Conservation (phyloP, 352 stramenopile genomes). For the Phytophthora cactorum region DNA sequence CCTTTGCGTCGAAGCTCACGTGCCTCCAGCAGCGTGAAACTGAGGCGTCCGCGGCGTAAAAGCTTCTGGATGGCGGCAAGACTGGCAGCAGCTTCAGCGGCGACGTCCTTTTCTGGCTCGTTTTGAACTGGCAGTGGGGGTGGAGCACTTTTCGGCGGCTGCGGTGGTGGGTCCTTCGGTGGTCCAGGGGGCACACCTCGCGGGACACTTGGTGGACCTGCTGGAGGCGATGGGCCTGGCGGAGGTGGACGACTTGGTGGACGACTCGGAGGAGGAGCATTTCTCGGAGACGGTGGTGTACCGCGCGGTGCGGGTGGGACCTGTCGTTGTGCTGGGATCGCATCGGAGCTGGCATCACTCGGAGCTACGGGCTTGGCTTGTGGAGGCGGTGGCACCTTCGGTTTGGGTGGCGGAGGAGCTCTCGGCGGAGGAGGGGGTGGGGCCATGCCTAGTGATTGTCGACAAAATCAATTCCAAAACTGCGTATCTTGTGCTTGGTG, state of each 20-base stretch:
- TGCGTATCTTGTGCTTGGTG: slow-evolving; percentile 27
- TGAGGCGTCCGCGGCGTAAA: slow-evolving; percentile 71
- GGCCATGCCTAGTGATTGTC: slow-evolving; percentile 18
- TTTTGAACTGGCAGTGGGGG: slow-evolving; percentile 26
- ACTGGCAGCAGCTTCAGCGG: slow-evolving; percentile 15
- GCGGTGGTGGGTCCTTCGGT: slow-evolving; percentile 52
- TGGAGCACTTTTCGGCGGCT: slow-evolving; percentile 57
- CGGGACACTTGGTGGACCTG: slow-evolving; percentile 23
- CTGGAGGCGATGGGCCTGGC: neutral
- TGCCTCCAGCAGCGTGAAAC: slow-evolving; percentile 76
- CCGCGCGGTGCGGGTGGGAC: neutral
- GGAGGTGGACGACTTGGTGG: slow-evolving; percentile 32
- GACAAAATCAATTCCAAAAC: neutral
- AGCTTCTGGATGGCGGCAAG: slow-evolving; percentile 48
- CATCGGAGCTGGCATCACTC: neutral
- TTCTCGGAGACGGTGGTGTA: slow-evolving; percentile 9
- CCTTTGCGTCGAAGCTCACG: slow-evolving; percentile 67
- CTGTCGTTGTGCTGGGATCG: neutral
- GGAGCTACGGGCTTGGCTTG: slow-evolving; percentile 14
- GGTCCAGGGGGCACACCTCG: slow-evolving; percentile 54
- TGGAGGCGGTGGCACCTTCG: slow-evolving; percentile 22
- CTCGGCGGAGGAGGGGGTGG: slow-evolving; percentile 29
- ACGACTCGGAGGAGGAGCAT: slow-evolving; percentile 13
- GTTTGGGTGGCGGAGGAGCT: slow-evolving; percentile 26
- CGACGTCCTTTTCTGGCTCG: slow-evolving; percentile 11